phyloP scores from a whole-genome alignment of 2,329 filamentous ascomycete genomes.

The Metarhizium album region DNA sequence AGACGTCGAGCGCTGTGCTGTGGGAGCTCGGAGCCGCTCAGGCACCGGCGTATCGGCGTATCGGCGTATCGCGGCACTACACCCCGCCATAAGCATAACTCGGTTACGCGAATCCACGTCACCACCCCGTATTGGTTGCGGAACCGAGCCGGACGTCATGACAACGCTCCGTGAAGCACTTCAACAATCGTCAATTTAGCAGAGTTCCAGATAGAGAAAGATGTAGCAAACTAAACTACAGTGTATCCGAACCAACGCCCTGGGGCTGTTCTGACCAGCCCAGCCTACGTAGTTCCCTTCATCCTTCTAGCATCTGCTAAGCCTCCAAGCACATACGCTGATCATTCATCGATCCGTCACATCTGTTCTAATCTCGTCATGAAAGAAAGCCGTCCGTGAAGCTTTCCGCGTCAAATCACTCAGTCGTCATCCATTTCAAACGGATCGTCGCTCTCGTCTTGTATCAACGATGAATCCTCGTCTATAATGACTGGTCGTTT shows the following conservation, averaged over 20 bases:
- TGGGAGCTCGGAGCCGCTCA: too few relatives aligned
- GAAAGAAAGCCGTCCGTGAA: neutral
- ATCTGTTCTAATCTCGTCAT: constrained; percentile 3
- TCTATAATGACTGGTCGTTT: constrained; percentile 25
- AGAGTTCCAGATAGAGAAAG: neutral
- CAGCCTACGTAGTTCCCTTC: neutral
- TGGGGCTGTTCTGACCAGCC: neutral
- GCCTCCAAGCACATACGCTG: neutral
- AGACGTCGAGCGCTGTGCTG: too few relatives aligned
- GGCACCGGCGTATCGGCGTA: too few relatives aligned
- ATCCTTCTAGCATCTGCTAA: neutral
- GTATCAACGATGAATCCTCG: constrained; percentile 22
- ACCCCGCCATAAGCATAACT: too few relatives aligned
- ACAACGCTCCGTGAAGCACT: too few relatives aligned
- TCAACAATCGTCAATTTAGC: neutral
- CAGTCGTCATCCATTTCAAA: constrained; percentile 34
- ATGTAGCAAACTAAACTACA: neutral
- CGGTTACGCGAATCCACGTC: too few relatives aligned
- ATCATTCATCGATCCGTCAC: neutral
- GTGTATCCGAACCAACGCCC: constrained; percentile 2
- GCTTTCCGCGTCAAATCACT: neutral
- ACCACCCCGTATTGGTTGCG: too few relatives aligned
- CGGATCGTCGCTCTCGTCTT: constrained; percentile 32
- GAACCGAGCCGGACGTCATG: too few relatives aligned
- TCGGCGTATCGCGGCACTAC: too few relatives aligned